These are phyloP conservation scores for Saccharum officinarum DNA, from an alignment of 176 grass and related monocot species.

Conservation along the genomic window DNA sequence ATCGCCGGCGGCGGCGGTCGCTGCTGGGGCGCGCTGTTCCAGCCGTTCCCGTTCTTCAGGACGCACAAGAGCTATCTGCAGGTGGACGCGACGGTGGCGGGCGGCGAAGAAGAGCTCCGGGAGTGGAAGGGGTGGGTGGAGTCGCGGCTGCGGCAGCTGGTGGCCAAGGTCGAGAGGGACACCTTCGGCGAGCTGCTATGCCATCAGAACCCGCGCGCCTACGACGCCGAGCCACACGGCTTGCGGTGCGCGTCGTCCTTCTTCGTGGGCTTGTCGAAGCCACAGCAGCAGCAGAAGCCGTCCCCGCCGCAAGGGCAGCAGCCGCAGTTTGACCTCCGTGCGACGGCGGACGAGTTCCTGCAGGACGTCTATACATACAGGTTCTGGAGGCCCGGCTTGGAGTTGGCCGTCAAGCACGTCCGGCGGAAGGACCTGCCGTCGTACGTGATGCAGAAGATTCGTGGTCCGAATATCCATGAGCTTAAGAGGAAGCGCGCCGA, in stretches of 20 bases:
- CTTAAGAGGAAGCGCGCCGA: conserved; percentile 39
- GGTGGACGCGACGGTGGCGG: conserved; percentile 57
- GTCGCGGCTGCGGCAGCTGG: conserved; percentile 73
- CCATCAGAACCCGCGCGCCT: conserved; percentile 64
- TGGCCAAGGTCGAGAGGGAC: conserved; percentile 71
- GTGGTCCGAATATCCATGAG: neutral
- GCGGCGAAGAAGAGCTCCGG: conserved; percentile 52
- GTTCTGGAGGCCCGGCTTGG: conserved; percentile 75
- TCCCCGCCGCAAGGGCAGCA: neutral
- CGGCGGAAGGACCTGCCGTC: conserved; percentile 67
- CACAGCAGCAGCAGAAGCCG: neutral
- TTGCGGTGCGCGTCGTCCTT: conserved; percentile 51
- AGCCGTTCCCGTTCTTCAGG: conserved; percentile 64
- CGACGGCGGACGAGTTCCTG: conserved; percentile 64
- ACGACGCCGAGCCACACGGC: conserved; percentile 43
- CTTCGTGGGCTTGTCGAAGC: conserved; percentile 68
- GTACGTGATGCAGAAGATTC: conserved; percentile 46
- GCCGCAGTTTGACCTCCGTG: conserved; percentile 73
- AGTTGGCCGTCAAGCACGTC: conserved; percentile 61
- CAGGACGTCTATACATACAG: conserved; percentile 61
- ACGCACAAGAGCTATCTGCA: conserved; percentile 81
- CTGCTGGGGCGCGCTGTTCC: conserved; percentile 60
- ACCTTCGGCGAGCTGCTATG: conserved; percentile 64
- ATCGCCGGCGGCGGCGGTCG: conserved; percentile 38
- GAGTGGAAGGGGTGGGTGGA: conserved; percentile 94